phyloP scores from a whole-genome alignment of 306 rosid species.

The Rosa multiflora region DNA sequence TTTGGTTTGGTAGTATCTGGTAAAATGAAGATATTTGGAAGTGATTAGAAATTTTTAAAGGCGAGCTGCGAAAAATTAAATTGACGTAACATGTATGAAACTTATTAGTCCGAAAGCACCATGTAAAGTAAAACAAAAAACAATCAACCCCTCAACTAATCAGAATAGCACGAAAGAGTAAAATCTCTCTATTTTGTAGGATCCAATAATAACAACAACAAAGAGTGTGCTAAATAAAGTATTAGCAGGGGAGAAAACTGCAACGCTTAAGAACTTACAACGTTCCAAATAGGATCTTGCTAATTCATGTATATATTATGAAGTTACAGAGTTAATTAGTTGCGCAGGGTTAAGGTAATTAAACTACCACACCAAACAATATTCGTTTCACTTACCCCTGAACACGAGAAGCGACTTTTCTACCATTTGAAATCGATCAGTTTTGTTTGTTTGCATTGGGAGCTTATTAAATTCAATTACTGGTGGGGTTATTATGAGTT shows the following conservation, averaged over 20 bases:
- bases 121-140: too few species aligned
- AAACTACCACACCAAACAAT: background rate
- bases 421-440: background rate
- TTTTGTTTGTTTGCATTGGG: background rate
- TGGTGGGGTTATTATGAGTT: too few species aligned
- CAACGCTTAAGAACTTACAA: too few species aligned
- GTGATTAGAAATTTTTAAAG: too few species aligned
- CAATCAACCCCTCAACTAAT: too few species aligned
- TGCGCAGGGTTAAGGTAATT: background rate
- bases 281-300: background rate
- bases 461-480: too few species aligned
- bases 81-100: background rate
- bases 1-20: background rate
- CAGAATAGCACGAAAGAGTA: too few species aligned
- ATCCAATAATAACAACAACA: too few species aligned
- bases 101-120: too few species aligned
- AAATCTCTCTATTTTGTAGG: too few species aligned
- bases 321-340: background rate
- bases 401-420: background rate
- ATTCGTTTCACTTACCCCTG: background rate
- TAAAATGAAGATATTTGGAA: background rate
- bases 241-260: too few species aligned
- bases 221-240: too few species aligned
- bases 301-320: background rate
- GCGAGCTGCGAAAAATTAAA: background rate